These are phyloP conservation scores for Wickerhamiella lipophila DNA, from an alignment of 805 yeast species.

Conservation along the genomic window DNA sequence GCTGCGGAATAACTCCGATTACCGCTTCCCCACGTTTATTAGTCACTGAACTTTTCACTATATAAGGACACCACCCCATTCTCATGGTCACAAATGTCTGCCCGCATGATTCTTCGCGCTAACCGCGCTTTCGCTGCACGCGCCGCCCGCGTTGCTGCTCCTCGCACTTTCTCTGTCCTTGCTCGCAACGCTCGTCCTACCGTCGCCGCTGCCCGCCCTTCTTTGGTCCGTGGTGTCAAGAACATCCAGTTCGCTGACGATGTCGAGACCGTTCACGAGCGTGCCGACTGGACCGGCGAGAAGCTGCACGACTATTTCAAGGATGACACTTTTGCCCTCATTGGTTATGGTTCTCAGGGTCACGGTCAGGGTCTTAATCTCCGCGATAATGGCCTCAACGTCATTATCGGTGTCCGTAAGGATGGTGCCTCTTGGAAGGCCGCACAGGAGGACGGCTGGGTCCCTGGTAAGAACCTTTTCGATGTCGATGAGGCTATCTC, in stretches of 20 bases:
- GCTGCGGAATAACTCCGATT: background rate
- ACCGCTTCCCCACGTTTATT: conserved; percentile 4
- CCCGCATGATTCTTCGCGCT: conserved; percentile 24
- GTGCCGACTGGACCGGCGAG: conserved; percentile 99
- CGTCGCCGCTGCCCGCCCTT: conserved; percentile 35
- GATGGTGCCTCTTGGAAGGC: conserved; percentile 99
- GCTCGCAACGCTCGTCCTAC: conserved; percentile 30
- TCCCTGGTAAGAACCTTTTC: conserved; percentile 96
- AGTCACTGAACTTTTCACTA: conserved; percentile 7
- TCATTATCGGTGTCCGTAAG: conserved; percentile 96
- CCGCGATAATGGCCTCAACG: conserved; percentile 98
- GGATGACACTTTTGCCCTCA: conserved; percentile 92
- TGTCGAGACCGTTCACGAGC: conserved; percentile 91
- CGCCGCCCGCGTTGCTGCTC: conserved; percentile 38
- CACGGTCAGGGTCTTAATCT: conserved; percentile 99
- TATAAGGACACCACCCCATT: background rate
- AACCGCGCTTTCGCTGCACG: conserved; percentile 30
- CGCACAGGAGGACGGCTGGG: conserved; percentile 99
- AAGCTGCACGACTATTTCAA: conserved; percentile 92
- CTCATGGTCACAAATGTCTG: conserved; percentile 18
- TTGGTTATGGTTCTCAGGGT: conserved; percentile 99
- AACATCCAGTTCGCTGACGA: conserved; percentile 91
- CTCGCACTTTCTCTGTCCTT: conserved; percentile 50
- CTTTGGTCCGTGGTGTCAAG: conserved; percentile 79
- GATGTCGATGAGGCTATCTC: conserved; percentile 85